phyloP scores from a whole-genome alignment of 2,329 filamentous ascomycete species.

The Clarireedia hainanense region DNA sequence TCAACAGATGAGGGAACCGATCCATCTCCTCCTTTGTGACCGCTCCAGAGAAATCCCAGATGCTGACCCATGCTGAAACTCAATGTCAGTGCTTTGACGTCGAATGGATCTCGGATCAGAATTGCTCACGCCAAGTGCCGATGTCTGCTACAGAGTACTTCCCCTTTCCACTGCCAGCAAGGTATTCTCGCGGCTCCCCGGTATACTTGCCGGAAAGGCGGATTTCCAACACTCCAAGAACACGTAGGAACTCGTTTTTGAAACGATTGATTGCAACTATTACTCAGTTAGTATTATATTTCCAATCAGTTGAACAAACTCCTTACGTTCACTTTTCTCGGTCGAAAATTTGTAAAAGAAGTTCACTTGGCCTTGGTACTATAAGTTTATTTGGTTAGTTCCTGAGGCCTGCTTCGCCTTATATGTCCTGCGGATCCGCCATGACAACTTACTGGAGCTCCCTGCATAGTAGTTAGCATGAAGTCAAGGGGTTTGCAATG shows the following conservation, averaged over 20 bases:
- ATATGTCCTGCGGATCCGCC: neutral
- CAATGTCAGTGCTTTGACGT: neutral
- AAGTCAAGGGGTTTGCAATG: neutral
- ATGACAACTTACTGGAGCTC: neutral
- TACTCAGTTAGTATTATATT: neutral
- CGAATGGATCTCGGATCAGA: neutral
- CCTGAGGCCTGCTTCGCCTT: neutral
- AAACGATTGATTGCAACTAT: slow-evolving; percentile 42
- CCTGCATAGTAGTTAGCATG: neutral
- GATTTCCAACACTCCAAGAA: slow-evolving; percentile 48
- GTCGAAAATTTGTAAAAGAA: slow-evolving; percentile 8
- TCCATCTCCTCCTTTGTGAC: slow-evolving; percentile 40
- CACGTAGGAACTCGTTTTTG: slow-evolving; percentile 42
- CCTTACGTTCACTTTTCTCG: neutral
- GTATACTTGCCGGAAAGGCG: slow-evolving; percentile 44
- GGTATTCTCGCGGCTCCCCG: slow-evolving; percentile 40
- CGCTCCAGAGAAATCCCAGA: slow-evolving; percentile 35
- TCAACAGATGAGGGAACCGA: slow-evolving; percentile 41
- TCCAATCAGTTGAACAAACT: neutral
- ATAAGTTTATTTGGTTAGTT: neutral
- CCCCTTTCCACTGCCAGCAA: slow-evolving; percentile 45
- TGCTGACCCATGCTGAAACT: slow-evolving; percentile 35
- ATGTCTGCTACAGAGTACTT: slow-evolving; percentile 47
- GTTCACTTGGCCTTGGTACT: slow-evolving; percentile 5
- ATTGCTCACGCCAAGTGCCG: slow-evolving; percentile 34